Evolutionary conservation across 495 filamentous ascomycete species (phyloP).

Genomic region (Aspergillus saccharolyticus): DNA sequence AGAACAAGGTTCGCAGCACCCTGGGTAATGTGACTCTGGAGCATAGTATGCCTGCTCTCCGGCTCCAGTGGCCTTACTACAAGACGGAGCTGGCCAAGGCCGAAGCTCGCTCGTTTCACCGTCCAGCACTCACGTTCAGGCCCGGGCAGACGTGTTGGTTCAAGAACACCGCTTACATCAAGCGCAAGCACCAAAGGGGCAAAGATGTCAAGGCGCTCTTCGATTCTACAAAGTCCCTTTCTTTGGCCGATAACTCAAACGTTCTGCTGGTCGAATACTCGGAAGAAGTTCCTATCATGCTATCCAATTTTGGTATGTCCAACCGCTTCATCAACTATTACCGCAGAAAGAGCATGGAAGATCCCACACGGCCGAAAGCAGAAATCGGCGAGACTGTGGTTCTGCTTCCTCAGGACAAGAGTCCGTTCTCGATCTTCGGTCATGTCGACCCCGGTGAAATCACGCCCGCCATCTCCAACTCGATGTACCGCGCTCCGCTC

Average conservation of each 20-base stretch:
- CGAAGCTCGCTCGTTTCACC: conserved; percentile 87
- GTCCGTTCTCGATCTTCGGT: conserved; percentile 92
- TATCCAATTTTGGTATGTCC: conserved; percentile 97
- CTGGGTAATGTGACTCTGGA: conserved; percentile 81
- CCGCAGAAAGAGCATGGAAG: conserved; percentile 76
- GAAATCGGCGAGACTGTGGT: conserved; percentile 83
- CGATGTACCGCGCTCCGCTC: conserved; percentile 90
- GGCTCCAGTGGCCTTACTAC: conserved; percentile 91
- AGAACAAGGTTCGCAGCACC: conserved; percentile 89
- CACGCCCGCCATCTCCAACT: conserved; percentile 84
- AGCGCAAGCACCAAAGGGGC: conserved; percentile 73
- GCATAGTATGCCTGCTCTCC: conserved; percentile 84
- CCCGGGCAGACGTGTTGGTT: conserved; percentile 53
- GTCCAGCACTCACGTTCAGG: conserved; percentile 63
- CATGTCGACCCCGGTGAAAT: conserved; percentile 85
- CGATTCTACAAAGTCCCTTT: conserved; percentile 67
- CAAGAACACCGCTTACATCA: conserved; percentile 44
- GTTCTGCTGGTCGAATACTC: conserved; percentile 89
- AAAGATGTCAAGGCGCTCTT: conserved; percentile 72
- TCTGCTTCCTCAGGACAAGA: conserved; percentile 87
- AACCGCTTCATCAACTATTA: conserved; percentile 95
- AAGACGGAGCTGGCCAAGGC: conserved; percentile 71
- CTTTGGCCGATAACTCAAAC: conserved; percentile 80
- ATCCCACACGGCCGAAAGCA: conserved; percentile 64
- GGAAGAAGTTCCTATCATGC: conserved; percentile 82